Conservation (phyloP, 805 yeast species). For the Ogataea trehaloabstinens region DNA sequence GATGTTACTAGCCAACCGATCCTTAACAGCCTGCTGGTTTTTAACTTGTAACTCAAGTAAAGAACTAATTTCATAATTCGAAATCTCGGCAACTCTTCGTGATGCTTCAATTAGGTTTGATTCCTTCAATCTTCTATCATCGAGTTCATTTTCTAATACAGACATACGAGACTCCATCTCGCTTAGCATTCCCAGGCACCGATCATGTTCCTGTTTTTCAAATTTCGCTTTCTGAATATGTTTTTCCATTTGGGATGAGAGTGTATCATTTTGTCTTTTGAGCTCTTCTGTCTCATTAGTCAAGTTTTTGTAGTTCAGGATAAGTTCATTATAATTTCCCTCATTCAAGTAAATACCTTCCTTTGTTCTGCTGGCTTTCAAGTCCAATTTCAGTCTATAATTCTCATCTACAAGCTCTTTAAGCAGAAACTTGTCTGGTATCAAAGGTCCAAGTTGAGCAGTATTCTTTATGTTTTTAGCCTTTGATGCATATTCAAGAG, state of each 20-base stretch:
- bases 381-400: constrained; percentile 46
- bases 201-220: constrained; percentile 23
- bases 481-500: constrained; percentile 55
- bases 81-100: constrained; percentile 23
- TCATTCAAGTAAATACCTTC: constrained; percentile 68
- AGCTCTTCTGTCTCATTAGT: constrained; percentile 50
- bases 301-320: constrained; percentile 46
- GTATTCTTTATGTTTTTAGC: constrained; percentile 53
- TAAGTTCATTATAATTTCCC: constrained; percentile 52
- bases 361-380: constrained; percentile 57
- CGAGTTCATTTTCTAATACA: constrained; percentile 33
- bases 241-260: constrained; percentile 36
- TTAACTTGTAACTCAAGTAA: constrained; percentile 21
- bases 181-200: constrained; percentile 13
- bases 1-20: constrained; percentile 15
- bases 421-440: constrained; percentile 43
- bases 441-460: constrained; percentile 46
- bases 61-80: constrained; percentile 26
- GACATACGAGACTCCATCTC: constrained; percentile 32
- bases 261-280: constrained; percentile 38
- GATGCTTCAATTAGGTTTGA: constrained; percentile 10
- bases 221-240: constrained; percentile 16
- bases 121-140: constrained; percentile 17
- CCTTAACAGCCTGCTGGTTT: constrained; percentile 13
- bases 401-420: constrained; percentile 47